Percentiles rank a stretch among this genome's conserved stretches.
phyloP scores from a whole-genome alignment of 352 stramenopile genomes.

The Globisporangium radiosum region DNA sequence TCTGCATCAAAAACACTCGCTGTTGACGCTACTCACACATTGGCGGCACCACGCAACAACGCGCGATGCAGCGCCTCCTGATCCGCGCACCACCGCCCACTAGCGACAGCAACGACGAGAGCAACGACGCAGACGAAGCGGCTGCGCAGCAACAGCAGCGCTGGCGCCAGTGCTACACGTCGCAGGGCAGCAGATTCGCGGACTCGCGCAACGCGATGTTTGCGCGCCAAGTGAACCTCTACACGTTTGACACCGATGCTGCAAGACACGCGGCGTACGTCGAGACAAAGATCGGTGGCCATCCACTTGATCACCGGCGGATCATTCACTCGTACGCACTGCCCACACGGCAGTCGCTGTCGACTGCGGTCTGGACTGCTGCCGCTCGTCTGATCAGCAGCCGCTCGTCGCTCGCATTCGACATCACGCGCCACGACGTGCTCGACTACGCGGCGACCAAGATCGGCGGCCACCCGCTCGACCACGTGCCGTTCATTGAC shows the following conservation, averaged over 20 bases:
- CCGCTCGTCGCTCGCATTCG: slow-evolving; percentile 29
- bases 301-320: slow-evolving; percentile 63
- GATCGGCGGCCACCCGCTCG: slow-evolving; percentile 69
- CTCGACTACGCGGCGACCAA: slow-evolving; percentile 47
- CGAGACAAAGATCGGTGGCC: slow-evolving; percentile 78
- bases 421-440: slow-evolving; percentile 22
- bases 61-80: slow-evolving; percentile 17
- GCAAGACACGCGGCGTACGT: slow-evolving; percentile 20
- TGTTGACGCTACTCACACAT: too few species aligned
- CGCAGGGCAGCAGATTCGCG: slow-evolving; percentile 2
- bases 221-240: slow-evolving; percentile 41
- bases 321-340: slow-evolving; percentile 6
- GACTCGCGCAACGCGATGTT: slow-evolving; percentile 17
- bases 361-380: slow-evolving; percentile 1
- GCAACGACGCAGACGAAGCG: slow-evolving; percentile 3
- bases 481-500: slow-evolving; percentile 69
- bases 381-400: neutral
- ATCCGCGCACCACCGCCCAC: slow-evolving; percentile 46
- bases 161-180: neutral
- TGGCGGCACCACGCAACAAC: too few species aligned
- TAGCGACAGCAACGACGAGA: neutral
- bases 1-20: too few species aligned
- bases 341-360: slow-evolving; percentile 5
- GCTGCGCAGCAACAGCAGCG: slow-evolving; percentile 6
- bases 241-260: slow-evolving; percentile 34